Conservation (phyloP, 495 filamentous ascomycete species). For the Viridothelium virens region DNA sequence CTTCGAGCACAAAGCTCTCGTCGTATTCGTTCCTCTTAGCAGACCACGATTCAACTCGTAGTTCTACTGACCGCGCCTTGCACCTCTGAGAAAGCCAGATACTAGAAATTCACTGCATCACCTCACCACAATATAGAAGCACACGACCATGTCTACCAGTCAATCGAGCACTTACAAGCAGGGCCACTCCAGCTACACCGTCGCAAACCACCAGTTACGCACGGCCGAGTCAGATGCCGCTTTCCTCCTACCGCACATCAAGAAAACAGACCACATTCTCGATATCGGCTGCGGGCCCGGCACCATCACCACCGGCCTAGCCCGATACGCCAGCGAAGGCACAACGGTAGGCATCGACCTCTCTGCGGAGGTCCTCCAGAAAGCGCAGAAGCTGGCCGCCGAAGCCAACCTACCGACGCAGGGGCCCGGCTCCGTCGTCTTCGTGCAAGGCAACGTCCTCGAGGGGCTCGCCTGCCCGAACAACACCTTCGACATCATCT, state of each 20-base stretch:
- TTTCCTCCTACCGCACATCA: conserved; percentile 20
- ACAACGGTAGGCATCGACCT: conserved; percentile 35
- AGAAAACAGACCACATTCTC: conserved; percentile 15
- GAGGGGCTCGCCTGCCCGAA: conserved; percentile 34
- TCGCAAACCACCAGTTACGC: conserved; percentile 29
- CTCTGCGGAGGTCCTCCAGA: conserved; percentile 31
- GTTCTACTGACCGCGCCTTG: no score
- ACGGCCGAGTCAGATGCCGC: conserved; percentile 19
- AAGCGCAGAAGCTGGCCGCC: conserved; percentile 28
- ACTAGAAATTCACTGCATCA: background rate
- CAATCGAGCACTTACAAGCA: conserved; percentile 32
- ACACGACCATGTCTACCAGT: background rate
- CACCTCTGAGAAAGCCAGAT: background rate
- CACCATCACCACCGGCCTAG: conserved; percentile 30
- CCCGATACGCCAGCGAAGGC: conserved; percentile 28
- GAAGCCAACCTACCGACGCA: conserved; percentile 25
- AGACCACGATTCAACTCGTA: no score
- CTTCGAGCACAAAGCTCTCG: no score
- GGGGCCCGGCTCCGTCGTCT: conserved; percentile 27
- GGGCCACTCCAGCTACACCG: conserved; percentile 30
- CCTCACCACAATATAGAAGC: no score
- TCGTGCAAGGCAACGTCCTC: conserved; percentile 33
- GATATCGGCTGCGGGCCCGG: conserved; percentile 22
- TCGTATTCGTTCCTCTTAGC: no score
- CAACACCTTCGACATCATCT: conserved; percentile 37